Percentiles rank a stretch among this genome's conserved stretches.
These are phyloP conservation scores for Linaria vulgaris DNA, from an alignment of 257 asterid species.

Conservation along the genomic window DNA sequence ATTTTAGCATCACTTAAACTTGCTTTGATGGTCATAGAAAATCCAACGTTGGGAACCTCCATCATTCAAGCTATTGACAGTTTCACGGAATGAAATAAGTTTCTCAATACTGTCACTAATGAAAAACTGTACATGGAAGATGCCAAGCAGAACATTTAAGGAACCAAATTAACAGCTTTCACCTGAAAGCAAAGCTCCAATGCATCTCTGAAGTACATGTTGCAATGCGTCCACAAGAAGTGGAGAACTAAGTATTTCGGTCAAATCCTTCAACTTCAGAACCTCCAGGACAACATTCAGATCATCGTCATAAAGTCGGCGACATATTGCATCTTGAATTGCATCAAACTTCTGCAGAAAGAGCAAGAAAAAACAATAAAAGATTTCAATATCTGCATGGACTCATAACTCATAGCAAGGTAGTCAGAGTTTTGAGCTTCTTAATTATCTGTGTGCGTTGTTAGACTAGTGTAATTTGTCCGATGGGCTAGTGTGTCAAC, in stretches of 20 bases:
- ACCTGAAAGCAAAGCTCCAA: conserved; percentile 56
- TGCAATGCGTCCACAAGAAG: conserved; percentile 54
- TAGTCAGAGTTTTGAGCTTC: too few relatives aligned
- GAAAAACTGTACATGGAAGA: conserved; percentile 7
- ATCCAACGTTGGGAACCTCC: background rate
- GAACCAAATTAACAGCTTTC: conserved; percentile 32
- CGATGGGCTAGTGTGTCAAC: too few relatives aligned
- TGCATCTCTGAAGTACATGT: conserved; percentile 62
- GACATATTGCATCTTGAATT: conserved; percentile 71
- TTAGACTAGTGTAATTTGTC: too few relatives aligned
- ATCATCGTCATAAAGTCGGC: conserved; percentile 79
- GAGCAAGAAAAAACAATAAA: conserved; percentile 3
- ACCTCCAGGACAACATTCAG: conserved; percentile 73
- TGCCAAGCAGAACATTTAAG: conserved; percentile 2
- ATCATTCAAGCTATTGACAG: background rate
- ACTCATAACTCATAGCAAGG: too few relatives aligned
- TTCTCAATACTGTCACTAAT: conserved; percentile 4
- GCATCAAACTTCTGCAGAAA: conserved; percentile 59
- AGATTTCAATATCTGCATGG: too few relatives aligned
- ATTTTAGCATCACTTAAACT: background rate
- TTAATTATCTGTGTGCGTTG: too few relatives aligned
- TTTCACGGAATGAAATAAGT: background rate
- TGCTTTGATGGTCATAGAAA: background rate
- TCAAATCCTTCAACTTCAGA: conserved; percentile 50
- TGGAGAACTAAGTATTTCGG: conserved; percentile 50